Base-by-base conservation (phyloP, 192 early-diverging fungal species). In the Backusella australiensis region DNA sequence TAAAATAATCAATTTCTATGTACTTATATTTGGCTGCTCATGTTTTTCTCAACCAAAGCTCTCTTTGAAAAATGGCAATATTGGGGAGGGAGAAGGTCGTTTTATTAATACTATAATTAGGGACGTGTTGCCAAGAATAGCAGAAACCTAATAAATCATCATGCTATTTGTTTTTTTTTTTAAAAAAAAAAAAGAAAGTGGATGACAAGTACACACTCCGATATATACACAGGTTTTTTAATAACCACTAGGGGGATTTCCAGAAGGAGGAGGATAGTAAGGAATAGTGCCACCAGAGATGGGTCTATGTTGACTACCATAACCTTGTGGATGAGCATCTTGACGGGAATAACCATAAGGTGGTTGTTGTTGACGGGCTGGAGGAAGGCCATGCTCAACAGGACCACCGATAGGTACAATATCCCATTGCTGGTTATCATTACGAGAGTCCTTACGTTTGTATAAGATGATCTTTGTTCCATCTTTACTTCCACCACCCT, bases 401-500 rank as follows among this genome's bases (percentile, higher is more conserved):
- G 41, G 7, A 4, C 23, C 49, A 4, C 70, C 78, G 53, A 26
- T 38, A 29, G 75, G 79, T 14, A 73, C 70, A 21, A 81, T 15
- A 5, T 17, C 36, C 79, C 79, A 81, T 69, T 77, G 71, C 12
- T 81, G 79, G 29, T 81, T 81, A 34, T 23, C 14, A 52, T 56
- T 69, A 23, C 35, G 63, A 17, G 65, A 26, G 34, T 71, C 63
- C 39, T 81, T 81, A 53, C 79, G 79, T n/a, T 76, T 72, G 70
- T 81, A 81, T 8, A 81, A 46, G 35, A 81, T 81, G 21, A 81
- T 46, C 9, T 67, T 67, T 9, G 75, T 52, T 17, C 75, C 75
- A 19, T 75, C 75, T 34, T 74, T 73, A 14, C 32, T 81, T 26
- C 34, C 32, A 23, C 75, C 79, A 6, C 75, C 75, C 75, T 76